Conservation (phyloP, 2,329 filamentous ascomycete species). For the Microsporum canis region DNA sequence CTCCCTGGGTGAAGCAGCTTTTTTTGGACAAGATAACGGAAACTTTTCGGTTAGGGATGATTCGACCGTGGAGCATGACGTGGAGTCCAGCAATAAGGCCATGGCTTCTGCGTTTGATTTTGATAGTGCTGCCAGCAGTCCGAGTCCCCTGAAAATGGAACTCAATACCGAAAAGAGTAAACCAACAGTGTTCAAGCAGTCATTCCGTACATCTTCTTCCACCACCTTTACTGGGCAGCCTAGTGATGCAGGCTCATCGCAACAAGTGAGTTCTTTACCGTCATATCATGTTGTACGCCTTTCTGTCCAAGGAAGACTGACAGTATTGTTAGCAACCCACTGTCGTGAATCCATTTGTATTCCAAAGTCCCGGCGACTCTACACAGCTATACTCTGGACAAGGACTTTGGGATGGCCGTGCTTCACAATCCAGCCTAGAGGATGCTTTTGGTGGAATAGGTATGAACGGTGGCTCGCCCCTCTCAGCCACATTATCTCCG, state of each 20-base stretch:
- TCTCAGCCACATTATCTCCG: conserved; percentile 29
- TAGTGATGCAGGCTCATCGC: conserved; percentile 3
- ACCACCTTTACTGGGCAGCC: neutral
- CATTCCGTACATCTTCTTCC: conserved; percentile 10
- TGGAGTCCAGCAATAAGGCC: conserved; percentile 36
- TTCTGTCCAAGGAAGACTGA: neutral
- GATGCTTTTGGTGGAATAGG: conserved; percentile 37
- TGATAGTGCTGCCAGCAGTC: conserved; percentile 38
- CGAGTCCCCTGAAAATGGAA: conserved; percentile 30
- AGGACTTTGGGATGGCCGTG: conserved; percentile 32
- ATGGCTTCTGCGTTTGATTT: conserved; percentile 41
- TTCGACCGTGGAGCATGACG: conserved; percentile 26
- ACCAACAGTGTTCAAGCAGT: conserved; percentile 2
- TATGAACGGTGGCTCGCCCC: conserved; percentile 35
- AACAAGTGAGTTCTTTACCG: neutral
- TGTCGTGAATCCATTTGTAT: conserved; percentile 7
- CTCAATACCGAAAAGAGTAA: conserved; percentile 16
- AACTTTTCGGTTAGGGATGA: conserved; percentile 25
- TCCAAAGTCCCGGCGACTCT: conserved; percentile 6
- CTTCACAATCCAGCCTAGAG: conserved; percentile 34
- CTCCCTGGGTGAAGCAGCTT: conserved; percentile 29
- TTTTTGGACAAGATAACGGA: conserved; percentile 30
- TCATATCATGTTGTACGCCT: neutral
- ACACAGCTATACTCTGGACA: conserved; percentile 11
- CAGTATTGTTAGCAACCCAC: neutral